Conservation (phyloP, 805 yeast genomes). For the Clavispora vitiphila region DNA sequence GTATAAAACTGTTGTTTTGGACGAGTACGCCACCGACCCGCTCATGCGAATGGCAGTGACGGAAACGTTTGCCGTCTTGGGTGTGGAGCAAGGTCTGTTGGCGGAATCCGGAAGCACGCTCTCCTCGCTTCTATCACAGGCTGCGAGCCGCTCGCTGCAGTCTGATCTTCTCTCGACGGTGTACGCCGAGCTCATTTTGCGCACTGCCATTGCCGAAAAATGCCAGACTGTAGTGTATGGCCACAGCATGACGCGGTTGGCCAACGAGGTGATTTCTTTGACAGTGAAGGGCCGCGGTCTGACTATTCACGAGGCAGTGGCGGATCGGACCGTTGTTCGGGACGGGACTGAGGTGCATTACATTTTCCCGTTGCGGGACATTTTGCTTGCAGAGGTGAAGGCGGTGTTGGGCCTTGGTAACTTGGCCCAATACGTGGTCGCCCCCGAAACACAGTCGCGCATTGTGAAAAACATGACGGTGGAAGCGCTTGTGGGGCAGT, state of each 20-base stretch:
- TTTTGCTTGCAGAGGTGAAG: slow-evolving; percentile 61
- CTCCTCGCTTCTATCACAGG: slow-evolving; percentile 30
- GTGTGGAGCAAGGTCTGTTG: not conserved
- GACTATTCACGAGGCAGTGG: slow-evolving; percentile 47
- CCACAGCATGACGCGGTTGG: slow-evolving; percentile 76
- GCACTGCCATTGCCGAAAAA: slow-evolving; percentile 39
- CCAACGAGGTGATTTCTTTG: slow-evolving; percentile 71
- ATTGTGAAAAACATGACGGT: slow-evolving; percentile 73
- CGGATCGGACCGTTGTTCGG: slow-evolving; percentile 36
- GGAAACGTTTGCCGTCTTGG: slow-evolving; percentile 8
- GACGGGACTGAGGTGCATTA: slow-evolving; percentile 35
- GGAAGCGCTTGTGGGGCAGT: slow-evolving; percentile 69
- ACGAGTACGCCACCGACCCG: slow-evolving; percentile 32
- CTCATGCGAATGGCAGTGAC: slow-evolving; percentile 13
- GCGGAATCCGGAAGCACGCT: slow-evolving; percentile 12
- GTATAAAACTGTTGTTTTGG: slow-evolving; percentile 38
- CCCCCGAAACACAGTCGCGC: slow-evolving; percentile 22
- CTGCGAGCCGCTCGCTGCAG: slow-evolving; percentile 53
- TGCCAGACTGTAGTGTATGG: slow-evolving; percentile 66
- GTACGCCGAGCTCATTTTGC: slow-evolving; percentile 40
- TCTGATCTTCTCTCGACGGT: slow-evolving; percentile 58
- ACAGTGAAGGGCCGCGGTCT: slow-evolving; percentile 87
- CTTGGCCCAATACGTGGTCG: slow-evolving; percentile 30
- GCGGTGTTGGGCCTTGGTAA: slow-evolving; percentile 45
- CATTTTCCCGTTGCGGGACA: slow-evolving; percentile 71